These are phyloP conservation scores for Coemansia erecta DNA, from an alignment of 192 early-diverging fungal genomes.

Conservation along the genomic window DNA sequence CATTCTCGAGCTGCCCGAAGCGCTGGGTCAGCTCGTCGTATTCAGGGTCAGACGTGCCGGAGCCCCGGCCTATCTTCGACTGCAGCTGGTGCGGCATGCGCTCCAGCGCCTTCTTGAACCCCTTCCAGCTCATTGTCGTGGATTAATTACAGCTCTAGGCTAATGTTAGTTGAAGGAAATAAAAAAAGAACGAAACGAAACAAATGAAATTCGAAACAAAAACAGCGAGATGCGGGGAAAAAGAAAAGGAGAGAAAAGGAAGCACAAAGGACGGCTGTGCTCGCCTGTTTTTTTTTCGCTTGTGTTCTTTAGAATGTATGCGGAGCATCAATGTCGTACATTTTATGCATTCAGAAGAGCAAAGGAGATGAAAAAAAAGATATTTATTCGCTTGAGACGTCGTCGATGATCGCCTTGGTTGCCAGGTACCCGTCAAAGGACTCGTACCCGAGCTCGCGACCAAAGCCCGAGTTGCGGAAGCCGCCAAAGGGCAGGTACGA, in stretches of 20 bases:
- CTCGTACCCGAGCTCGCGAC: conserved; percentile 57
- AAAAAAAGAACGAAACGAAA: background rate
- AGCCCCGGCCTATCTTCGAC: conserved; percentile 59
- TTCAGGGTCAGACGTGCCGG: conserved; percentile 63
- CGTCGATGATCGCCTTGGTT: conserved; percentile 47
- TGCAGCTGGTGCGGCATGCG: conserved; percentile 77
- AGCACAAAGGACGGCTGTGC: background rate
- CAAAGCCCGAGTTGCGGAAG: conserved; percentile 58
- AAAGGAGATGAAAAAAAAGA: background rate
- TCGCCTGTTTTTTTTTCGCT: background rate
- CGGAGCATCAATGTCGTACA: background rate
- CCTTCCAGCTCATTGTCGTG: conserved; percentile 64
- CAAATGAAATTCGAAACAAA: background rate
- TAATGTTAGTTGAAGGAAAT: conserved; percentile 1
- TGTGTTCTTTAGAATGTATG: background rate
- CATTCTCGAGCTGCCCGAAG: conserved; percentile 61
- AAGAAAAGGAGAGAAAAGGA: conserved; percentile 10
- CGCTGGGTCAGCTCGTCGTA: conserved; percentile 60
- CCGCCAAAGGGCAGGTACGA: conserved; percentile 62
- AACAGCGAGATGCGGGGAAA: conserved; percentile 3
- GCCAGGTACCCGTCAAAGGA: conserved; percentile 54
- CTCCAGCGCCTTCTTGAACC: conserved; percentile 75
- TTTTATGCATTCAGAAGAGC: background rate
- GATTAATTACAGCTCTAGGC: background rate
- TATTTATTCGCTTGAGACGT: conserved; percentile 14